Conservation (phyloP, 2,329 filamentous ascomycete genomes). For the Apiospora malaysiana region DNA sequence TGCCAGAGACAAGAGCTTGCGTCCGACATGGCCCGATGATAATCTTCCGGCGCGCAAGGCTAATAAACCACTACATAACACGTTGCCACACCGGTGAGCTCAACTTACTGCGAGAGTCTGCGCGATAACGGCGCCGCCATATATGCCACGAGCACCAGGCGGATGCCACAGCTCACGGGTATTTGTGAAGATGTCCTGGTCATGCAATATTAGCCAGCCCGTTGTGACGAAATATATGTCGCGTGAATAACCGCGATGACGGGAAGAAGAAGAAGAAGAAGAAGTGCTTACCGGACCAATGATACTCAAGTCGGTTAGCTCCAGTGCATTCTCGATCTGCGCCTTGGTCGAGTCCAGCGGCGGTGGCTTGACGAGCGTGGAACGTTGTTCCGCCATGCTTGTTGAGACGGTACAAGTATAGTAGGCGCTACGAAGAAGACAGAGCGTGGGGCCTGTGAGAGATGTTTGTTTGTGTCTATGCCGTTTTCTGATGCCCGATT, state of each 20-base stretch:
- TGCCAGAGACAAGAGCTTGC: neutral
- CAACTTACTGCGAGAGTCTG: constrained; percentile 56
- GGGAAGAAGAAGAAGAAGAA: neutral
- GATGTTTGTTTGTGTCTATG: neutral
- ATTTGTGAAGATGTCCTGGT: constrained; percentile 91
- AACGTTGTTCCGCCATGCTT: constrained; percentile 37
- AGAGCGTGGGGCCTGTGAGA: neutral
- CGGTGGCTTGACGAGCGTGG: constrained; percentile 76
- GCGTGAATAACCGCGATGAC: neutral
- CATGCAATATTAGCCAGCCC: neutral
- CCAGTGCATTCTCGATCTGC: constrained; percentile 86
- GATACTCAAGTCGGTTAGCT: constrained; percentile 79
- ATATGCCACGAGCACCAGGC: constrained; percentile 89
- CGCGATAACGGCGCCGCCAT: constrained; percentile 90
- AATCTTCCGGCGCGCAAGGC: neutral
- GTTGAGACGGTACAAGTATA: neutral
- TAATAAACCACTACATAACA: neutral
- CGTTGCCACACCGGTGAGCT: too few relatives aligned
- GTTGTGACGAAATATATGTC: too few relatives aligned
- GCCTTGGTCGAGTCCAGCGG: constrained; percentile 74
- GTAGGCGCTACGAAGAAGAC: neutral
- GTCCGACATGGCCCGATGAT: neutral
- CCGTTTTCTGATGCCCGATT: neutral
- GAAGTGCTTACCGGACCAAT: constrained; percentile 69
- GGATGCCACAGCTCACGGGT: constrained; percentile 91